Percentiles rank a stretch among this genome's conserved stretches.
These are phyloP conservation scores for Daldinia sp. DNA, from an alignment of 2,329 filamentous ascomycete species.

Conservation along the genomic window DNA sequence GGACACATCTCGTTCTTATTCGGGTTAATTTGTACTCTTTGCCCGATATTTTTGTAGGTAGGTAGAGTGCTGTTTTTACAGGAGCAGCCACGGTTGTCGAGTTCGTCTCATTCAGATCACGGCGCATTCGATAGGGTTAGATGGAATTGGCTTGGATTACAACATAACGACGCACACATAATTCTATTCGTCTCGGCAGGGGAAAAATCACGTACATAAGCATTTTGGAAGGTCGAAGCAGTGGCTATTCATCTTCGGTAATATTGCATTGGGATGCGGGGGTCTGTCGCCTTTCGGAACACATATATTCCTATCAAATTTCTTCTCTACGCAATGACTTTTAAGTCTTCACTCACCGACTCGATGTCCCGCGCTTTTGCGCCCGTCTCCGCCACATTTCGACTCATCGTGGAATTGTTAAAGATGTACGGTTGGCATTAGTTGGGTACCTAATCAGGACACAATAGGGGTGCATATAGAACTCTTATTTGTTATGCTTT, in stretches of 20 bases:
- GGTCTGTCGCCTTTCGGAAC: constrained; percentile 43
- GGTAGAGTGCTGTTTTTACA: constrained; percentile 14
- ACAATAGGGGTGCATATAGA: constrained; percentile 4
- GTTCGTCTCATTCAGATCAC: constrained; percentile 40
- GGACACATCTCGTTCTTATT: constrained; percentile 14
- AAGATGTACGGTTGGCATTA: not conserved
- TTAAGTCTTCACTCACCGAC: not conserved
- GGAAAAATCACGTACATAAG: constrained; percentile 47
- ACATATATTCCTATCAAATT: constrained; percentile 44
- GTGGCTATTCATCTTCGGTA: constrained; percentile 53
- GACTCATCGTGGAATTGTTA: not conserved
- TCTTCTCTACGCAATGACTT: constrained; percentile 21
- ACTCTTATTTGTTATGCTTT: not conserved
- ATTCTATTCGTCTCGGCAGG: constrained; percentile 41
- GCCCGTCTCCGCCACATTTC: not conserved
- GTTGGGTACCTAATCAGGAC: constrained; percentile 3
- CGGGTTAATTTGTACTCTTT: constrained; percentile 18
- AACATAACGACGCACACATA: constrained; percentile 48
- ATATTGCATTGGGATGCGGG: constrained; percentile 57
- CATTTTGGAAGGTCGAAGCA: constrained; percentile 45
- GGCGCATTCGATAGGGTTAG: constrained; percentile 45
- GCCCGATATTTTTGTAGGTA: constrained; percentile 22
- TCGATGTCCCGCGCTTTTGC: not conserved
- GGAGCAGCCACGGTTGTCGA: constrained; percentile 34
- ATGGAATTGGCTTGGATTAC: constrained; percentile 46